These are phyloP conservation scores for Polygonum maritimum DNA, from an alignment of 148 eudicot genomes.

Conservation along the genomic window DNA sequence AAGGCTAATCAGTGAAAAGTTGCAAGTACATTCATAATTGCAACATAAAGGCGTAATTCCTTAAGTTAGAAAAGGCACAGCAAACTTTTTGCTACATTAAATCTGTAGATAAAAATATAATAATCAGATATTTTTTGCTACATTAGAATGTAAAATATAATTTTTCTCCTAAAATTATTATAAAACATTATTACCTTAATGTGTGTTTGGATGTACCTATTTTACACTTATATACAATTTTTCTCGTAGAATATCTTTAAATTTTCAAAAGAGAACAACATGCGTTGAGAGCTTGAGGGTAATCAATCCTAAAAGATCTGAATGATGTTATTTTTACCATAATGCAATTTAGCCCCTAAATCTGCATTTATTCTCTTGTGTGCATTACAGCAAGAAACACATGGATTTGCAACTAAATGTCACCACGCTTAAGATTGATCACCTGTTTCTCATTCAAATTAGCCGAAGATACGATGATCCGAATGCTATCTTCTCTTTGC, in stretches of 20 bases:
- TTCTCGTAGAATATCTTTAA: too few species aligned
- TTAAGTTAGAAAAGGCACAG: neutral
- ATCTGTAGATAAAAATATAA: neutral
- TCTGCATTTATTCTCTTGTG: neutral
- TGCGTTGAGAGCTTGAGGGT: too few species aligned
- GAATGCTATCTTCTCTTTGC: slow-evolving; percentile 71
- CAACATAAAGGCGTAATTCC: neutral
- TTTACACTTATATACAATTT: too few species aligned
- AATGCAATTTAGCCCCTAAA: neutral
- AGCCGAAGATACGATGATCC: slow-evolving; percentile 76
- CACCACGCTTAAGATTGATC: neutral
- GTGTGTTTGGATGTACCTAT: too few species aligned
- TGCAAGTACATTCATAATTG: neutral
- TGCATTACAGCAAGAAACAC: neutral
- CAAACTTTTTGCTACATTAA: neutral
- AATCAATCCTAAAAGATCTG: too few species aligned
- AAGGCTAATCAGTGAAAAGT: neutral
- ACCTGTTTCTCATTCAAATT: slow-evolving; percentile 88
- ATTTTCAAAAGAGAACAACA: too few species aligned
- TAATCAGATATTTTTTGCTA: too few species aligned
- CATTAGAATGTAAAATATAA: too few species aligned
- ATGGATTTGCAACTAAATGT: neutral
- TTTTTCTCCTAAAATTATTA: too few species aligned
- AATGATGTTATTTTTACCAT: too few species aligned
- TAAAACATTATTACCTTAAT: too few species aligned